These are phyloP conservation scores for Calendula officinalis DNA, from an alignment of 129 eudicot species.

Conservation along the genomic window DNA sequence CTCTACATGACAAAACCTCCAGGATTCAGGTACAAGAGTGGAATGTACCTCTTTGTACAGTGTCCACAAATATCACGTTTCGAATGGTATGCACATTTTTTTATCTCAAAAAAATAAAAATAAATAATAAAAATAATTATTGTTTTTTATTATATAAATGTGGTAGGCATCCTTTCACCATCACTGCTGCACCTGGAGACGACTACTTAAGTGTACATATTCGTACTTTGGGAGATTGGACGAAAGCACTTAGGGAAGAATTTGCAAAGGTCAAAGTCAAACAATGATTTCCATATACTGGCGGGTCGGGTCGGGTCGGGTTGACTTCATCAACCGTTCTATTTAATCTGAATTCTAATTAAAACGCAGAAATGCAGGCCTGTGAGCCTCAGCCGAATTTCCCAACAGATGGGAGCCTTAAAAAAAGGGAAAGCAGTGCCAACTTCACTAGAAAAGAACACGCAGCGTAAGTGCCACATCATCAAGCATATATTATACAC, in stretches of 20 bases:
- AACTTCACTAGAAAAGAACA: constrained; percentile 26
- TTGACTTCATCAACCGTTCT: constrained; percentile 28
- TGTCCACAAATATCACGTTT: constrained; percentile 80
- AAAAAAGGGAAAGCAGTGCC: constrained; percentile 30
- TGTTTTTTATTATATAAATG: background rate
- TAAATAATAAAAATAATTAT: background rate
- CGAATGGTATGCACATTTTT: constrained; percentile 61
- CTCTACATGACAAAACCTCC: constrained; percentile 88
- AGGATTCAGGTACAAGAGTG: constrained; percentile 89
- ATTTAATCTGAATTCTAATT: constrained; percentile 28
- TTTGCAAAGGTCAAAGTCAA: constrained; percentile 84
- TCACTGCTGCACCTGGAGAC: constrained; percentile 92
- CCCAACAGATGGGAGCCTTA: constrained; percentile 35
- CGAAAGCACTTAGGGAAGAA: constrained; percentile 61
- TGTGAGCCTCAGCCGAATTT: constrained; percentile 45
- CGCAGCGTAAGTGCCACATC: constrained; percentile 34
- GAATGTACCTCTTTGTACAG: constrained; percentile 95
- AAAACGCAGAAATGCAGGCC: constrained; percentile 51
- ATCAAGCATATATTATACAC: background rate
- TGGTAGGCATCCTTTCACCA: constrained; percentile 94
- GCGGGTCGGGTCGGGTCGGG: background rate
- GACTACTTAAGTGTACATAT: constrained; percentile 82
- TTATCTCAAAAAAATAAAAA: background rate
- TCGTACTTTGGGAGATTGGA: constrained; percentile 97
- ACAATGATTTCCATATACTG: constrained; percentile 11